A percentile compares a stretch with the other conserved stretches of the same genome.
Conservation (phyloP, 2,329 filamentous ascomycete species). For the Pseudogymnoascus sp. region DNA sequence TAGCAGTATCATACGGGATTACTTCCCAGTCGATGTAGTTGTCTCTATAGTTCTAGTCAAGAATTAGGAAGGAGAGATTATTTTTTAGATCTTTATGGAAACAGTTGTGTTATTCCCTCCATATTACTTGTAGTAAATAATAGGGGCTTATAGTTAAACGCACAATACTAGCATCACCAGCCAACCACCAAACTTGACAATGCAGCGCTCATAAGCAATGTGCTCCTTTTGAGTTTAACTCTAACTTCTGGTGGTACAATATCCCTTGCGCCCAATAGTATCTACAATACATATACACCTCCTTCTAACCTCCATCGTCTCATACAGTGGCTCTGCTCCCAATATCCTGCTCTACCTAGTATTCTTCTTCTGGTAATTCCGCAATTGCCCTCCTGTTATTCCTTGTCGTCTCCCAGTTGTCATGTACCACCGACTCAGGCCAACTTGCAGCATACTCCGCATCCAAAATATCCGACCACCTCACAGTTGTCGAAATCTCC, state of each 20-base stretch:
- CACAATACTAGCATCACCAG: neutral
- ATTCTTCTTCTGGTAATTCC: neutral
- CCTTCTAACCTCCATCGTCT: neutral
- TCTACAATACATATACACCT: slow-evolving; percentile 5
- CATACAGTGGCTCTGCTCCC: neutral
- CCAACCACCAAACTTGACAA: neutral
- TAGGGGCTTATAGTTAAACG: neutral
- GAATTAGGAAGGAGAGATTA: neutral
- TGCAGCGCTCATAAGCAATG: neutral
- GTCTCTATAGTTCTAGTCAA: neutral
- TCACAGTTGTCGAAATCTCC: slow-evolving; percentile 20
- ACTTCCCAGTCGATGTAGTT: neutral
- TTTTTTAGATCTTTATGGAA: neutral
- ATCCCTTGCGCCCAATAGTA: slow-evolving; percentile 4
- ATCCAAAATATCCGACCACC: slow-evolving; percentile 31
- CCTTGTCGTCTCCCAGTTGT: slow-evolving; percentile 15
- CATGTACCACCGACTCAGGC: slow-evolving; percentile 30
- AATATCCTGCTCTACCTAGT: neutral
- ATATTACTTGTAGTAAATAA: neutral
- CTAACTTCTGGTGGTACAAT: slow-evolving; percentile 3
- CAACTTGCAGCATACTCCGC: slow-evolving; percentile 32
- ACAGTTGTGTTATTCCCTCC: neutral
- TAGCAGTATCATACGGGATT: neutral
- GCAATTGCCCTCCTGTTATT: slow-evolving; percentile 10
- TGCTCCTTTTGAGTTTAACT: neutral